A percentile compares a stretch with the other conserved stretches of the same genome.
These are phyloP conservation scores for Baorangia bicolor DNA, from an alignment of 768 basidiomycete genomes.

Conservation along the genomic window DNA sequence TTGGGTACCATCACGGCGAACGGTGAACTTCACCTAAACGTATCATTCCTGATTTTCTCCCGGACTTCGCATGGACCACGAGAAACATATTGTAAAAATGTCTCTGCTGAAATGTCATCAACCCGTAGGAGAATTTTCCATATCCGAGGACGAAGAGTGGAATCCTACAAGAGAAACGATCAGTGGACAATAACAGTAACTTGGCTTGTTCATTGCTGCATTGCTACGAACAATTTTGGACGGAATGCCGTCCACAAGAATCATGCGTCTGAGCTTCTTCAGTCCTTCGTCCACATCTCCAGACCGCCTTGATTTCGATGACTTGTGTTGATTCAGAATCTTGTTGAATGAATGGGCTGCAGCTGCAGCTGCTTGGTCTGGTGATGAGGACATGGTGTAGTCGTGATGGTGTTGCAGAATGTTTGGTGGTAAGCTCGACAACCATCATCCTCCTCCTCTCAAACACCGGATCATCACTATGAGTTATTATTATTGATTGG, in stretches of 20 bases:
- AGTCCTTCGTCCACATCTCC: slow-evolving; percentile 75
- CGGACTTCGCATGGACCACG: slow-evolving; percentile 84
- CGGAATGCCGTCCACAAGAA: slow-evolving; percentile 89
- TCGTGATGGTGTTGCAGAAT: slow-evolving; percentile 3
- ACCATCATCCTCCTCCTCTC: not conserved
- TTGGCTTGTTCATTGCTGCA: not conserved
- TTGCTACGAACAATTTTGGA: slow-evolving; percentile 60
- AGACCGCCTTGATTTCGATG: slow-evolving; percentile 62
- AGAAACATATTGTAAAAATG: slow-evolving; percentile 74
- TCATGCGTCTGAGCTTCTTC: slow-evolving; percentile 84
- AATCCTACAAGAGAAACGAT: slow-evolving; percentile 48
- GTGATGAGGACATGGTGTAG: slow-evolving; percentile 24
- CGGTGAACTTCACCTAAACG: slow-evolving; percentile 68
- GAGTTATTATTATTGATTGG: not conserved
- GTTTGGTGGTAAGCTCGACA: slow-evolving; percentile 2
- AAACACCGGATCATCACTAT: not conserved
- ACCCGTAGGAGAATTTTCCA: slow-evolving; percentile 94
- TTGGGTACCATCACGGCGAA: not conserved
- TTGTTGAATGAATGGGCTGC: slow-evolving; percentile 80
- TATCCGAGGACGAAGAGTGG: slow-evolving; percentile 82
- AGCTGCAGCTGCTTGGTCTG: slow-evolving; percentile 29
- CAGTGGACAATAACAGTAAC: no score
- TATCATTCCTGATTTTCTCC: slow-evolving; percentile 95
- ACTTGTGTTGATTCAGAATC: slow-evolving; percentile 68
- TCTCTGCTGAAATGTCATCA: slow-evolving; percentile 71